Evolutionary conservation across 192 early-diverging fungal species (phyloP), one percentile per base, ranked within the genome.

Genomic region (Paraglomus brasilianum): DNA sequence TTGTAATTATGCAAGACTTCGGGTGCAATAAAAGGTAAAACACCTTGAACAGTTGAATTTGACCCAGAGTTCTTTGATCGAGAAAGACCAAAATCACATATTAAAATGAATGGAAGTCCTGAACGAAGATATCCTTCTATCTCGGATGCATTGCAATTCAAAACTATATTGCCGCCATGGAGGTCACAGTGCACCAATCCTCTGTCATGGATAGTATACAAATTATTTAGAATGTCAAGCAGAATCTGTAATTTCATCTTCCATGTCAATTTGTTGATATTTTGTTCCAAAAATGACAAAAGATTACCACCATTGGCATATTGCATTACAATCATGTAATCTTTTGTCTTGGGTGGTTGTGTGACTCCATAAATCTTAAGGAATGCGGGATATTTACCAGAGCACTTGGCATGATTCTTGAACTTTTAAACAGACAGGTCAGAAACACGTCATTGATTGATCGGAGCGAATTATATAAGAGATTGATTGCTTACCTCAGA

Each of bases 111-210:
- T 30, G 30, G 30, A 30, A 30, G 1, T 30, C 3, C 30, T 30
- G 30, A 30, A 30, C 30, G 30, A 30, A 30, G 1, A 30, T 30
- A 3, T 30, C 30, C 30, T 30, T 30, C n/a, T 13, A 63, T 63
- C 13, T 36, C 6, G 15, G 21, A 6, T 1, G n/a, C 15, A 50
- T 13, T 41, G 21, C 22, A 17, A 45, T 43, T 40, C 13, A 17
- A 41, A 40, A 63, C 19, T 19, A 65, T 65, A n/a, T 65, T 65
- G 14, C 63, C 63, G 50, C 11, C 22, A 50, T 65, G 63, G 40
- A 65, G 39, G 48, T 65, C 47, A 7, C 63, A 10, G 50, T 65
- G 45, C 15, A 65, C 45, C 8, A 8, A 65, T 15, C 21, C 21
- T 65, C 5, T 6, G 13, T 49, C 8, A 42, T 65, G 63, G n/a